Evolutionary conservation across 768 basidiomycete genomes (phyloP).

Genomic region (Jaapia argillacea): DNA sequence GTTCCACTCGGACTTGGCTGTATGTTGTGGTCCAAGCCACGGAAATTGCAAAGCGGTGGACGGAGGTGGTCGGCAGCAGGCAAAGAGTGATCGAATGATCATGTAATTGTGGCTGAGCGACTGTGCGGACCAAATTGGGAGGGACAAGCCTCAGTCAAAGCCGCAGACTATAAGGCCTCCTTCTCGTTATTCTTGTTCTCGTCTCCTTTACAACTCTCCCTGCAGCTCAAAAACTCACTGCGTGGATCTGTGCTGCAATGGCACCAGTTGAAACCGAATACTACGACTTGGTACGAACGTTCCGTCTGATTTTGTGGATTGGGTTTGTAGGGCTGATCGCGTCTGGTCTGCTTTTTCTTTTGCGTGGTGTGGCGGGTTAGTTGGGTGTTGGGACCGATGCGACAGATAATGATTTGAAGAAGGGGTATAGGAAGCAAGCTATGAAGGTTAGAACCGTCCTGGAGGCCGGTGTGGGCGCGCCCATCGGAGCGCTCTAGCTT

Average conservation of each 20-base stretch:
- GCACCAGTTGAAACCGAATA: conserved; percentile 87
- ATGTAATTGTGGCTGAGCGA: too few species aligned
- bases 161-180: background rate
- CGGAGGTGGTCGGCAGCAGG: too few species aligned
- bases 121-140: too few species aligned
- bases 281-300: conserved; percentile 78
- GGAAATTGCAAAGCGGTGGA: too few species aligned
- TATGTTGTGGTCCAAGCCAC: too few species aligned
- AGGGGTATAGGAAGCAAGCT: conserved; percentile 89
- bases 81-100: too few species aligned
- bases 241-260: conserved; percentile 29
- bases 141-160: too few species aligned
- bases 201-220: background rate
- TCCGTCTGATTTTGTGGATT: conserved; percentile 3
- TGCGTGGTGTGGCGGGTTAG: too few species aligned
- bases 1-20: too few species aligned
- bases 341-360: conserved; percentile 2
- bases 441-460: conserved; percentile 62
- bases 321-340: conserved; percentile 4
- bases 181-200: background rate
- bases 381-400: conserved; percentile 65
- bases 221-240: background rate
- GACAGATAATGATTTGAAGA: conserved; percentile 79
- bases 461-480: too few species aligned
- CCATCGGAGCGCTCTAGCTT: background rate